phyloP scores from a whole-genome alignment of 768 basidiomycete genomes.

The Boletus insuetus region DNA sequence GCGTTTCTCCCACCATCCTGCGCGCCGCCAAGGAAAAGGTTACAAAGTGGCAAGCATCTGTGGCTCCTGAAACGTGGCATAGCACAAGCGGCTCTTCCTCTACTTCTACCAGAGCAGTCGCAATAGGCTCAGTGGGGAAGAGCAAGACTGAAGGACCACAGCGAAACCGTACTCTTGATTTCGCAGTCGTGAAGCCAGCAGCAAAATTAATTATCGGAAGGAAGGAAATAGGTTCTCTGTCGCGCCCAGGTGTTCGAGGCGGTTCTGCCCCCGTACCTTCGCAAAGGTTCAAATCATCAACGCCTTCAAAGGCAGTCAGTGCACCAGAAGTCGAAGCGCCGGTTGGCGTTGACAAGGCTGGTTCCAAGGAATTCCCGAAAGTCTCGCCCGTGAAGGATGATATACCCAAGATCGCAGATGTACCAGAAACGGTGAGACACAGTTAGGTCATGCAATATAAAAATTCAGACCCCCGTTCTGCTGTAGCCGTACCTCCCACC shows the following conservation, averaged over 20 bases:
- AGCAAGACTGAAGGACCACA: constrained; percentile 16
- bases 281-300: constrained; percentile 12
- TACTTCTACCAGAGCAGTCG: constrained; percentile 4
- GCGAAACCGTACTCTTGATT: constrained; percentile 34
- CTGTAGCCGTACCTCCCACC: constrained; percentile 49
- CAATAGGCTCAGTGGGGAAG: constrained; percentile 5
- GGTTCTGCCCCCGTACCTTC: constrained; percentile 10
- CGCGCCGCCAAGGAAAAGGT: constrained; percentile 35
- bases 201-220: constrained; percentile 26
- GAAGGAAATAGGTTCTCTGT: constrained; percentile 8
- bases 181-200: constrained; percentile 43
- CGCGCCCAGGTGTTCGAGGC: background rate
- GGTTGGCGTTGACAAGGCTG: background rate
- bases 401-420: constrained; percentile 30
- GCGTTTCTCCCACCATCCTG: constrained; percentile 26
- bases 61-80: constrained; percentile 21
- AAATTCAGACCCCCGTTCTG: constrained; percentile 12
- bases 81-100: background rate
- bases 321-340: background rate
- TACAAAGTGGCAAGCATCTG: constrained; percentile 34
- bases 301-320: constrained; percentile 4
- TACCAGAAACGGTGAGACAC: constrained; percentile 38
- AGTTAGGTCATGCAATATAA: constrained; percentile 1
- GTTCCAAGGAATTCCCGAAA: constrained; percentile 1
- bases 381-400: constrained; percentile 3